Percentiles rank a stretch among this genome's conserved stretches.
Evolutionary conservation across 2,329 filamentous ascomycete genomes (phyloP).

Genomic region (Chaetomiaceae sp.): DNA sequence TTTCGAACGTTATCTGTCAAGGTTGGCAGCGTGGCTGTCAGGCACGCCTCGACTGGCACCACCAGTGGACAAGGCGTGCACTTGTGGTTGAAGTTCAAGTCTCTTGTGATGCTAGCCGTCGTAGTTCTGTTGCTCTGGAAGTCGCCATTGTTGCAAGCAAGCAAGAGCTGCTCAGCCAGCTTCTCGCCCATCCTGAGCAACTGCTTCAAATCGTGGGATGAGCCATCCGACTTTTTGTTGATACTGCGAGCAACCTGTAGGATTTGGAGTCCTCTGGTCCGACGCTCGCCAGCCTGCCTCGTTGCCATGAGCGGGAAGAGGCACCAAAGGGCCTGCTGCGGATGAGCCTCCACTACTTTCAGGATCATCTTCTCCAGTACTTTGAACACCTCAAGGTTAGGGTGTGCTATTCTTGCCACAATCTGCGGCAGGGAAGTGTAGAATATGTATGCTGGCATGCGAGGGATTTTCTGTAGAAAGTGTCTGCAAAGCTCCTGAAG

Average conservation of each 20-base stretch:
- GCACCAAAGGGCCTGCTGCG: conserved; percentile 88
- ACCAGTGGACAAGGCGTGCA: conserved; percentile 79
- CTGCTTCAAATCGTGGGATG: conserved; percentile 58
- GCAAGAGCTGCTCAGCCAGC: conserved; percentile 74
- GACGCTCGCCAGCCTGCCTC: conserved; percentile 63
- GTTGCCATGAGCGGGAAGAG: conserved; percentile 83
- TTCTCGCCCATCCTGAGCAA: conserved; percentile 76
- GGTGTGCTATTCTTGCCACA: conserved; percentile 91
- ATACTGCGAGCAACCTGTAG: conserved; percentile 46
- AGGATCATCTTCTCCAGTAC: conserved; percentile 74
- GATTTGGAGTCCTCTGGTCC: conserved; percentile 48
- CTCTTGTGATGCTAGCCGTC: conserved; percentile 67
- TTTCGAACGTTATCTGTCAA: conserved; percentile 66
- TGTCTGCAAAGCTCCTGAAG: conserved; percentile 68
- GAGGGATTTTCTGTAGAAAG: conserved; percentile 71
- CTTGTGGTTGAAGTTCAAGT: conserved; percentile 81
- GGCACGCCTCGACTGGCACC: conserved; percentile 79
- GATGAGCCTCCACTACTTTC: conserved; percentile 81
- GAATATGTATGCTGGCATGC: conserved; percentile 71
- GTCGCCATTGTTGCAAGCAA: conserved; percentile 71
- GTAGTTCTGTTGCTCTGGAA: conserved; percentile 66
- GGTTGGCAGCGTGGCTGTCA: conserved; percentile 77
- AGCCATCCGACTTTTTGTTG: conserved; percentile 49
- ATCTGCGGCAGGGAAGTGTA: conserved; percentile 86
- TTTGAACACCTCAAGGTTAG: conserved; percentile 71